phyloP scores from a whole-genome alignment of 345 rosid genomes.

The Lepidium sativum region DNA sequence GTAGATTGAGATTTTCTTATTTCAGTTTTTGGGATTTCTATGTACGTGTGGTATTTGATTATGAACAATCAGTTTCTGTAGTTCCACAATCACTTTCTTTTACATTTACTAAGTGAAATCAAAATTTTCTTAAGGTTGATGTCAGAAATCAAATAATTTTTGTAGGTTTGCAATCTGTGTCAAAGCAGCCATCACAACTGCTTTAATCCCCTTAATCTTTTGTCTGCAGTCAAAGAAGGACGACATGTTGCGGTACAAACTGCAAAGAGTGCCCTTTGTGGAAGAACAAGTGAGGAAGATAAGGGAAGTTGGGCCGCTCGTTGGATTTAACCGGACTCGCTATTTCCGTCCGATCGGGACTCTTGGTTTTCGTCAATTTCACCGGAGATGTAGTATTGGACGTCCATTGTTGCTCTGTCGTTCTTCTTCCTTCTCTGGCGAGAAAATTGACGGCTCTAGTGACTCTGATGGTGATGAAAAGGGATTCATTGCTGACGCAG shows the following conservation, averaged over 20 bases:
- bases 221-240: conserved; percentile 61
- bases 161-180: background rate
- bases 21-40: background rate
- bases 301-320: conserved; percentile 33
- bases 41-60: background rate
- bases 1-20: background rate
- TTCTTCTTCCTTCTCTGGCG: conserved; percentile 13
- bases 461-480: conserved; percentile 22
- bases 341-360: conserved; percentile 7
- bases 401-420: conserved; percentile 23
- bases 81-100: background rate
- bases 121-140: background rate
- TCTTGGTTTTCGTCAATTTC: conserved; percentile 26
- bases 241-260: conserved; percentile 46
- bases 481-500: conserved; percentile 37
- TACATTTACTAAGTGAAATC: background rate
- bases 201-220: background rate
- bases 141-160: background rate
- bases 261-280: conserved; percentile 70
- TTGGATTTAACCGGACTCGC: background rate
- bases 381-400: conserved; percentile 13
- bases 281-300: conserved; percentile 85
- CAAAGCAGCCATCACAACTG: background rate
- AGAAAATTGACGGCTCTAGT: conserved; percentile 4
- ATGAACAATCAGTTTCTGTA: background rate